phyloP scores from a whole-genome alignment of 345 rosid genomes.

The Psidium friedrichsthalianum region DNA sequence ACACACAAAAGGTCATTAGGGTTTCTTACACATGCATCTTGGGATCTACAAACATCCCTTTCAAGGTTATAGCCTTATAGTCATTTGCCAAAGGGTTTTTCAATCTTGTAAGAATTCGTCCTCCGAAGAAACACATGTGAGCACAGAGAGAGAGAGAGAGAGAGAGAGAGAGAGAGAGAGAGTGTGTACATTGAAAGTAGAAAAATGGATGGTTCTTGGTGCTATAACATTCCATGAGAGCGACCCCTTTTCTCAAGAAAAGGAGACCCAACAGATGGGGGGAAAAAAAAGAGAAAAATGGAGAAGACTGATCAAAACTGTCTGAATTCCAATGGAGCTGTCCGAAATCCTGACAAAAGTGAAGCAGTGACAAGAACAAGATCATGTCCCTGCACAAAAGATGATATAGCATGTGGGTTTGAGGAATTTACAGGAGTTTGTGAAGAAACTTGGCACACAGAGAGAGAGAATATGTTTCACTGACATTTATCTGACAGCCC shows the following conservation, averaged over 20 bases:
- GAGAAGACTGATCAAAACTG: neutral
- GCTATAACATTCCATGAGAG: conserved; percentile 2
- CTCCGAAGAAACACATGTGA: neutral
- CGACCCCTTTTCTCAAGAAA: conserved; percentile 1
- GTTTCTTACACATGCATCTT: neutral
- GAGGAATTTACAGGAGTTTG: conserved; percentile 7
- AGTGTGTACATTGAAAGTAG: conserved; percentile 16
- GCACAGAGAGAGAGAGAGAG: neutral
- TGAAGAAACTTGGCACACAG: neutral
- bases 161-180: conserved; percentile 1
- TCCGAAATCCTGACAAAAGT: conserved; percentile 28
- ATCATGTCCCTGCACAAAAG: conserved; percentile 23
- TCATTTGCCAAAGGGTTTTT: neutral
- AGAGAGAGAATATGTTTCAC: neutral
- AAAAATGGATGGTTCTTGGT: conserved; percentile 18
- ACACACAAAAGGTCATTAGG: neutral
- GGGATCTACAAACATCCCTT: neutral
- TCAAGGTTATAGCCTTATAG: neutral
- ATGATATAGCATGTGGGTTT: conserved; percentile 30
- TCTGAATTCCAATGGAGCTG: neutral
- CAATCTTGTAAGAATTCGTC: neutral
- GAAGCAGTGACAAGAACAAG: conserved; percentile 10
- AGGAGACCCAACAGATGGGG: neutral
- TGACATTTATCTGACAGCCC: neutral
- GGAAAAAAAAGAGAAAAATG: neutral